Evolutionary conservation across 768 basidiomycete genomes (phyloP).

Genomic region (Rhizopogon rudus): DNA sequence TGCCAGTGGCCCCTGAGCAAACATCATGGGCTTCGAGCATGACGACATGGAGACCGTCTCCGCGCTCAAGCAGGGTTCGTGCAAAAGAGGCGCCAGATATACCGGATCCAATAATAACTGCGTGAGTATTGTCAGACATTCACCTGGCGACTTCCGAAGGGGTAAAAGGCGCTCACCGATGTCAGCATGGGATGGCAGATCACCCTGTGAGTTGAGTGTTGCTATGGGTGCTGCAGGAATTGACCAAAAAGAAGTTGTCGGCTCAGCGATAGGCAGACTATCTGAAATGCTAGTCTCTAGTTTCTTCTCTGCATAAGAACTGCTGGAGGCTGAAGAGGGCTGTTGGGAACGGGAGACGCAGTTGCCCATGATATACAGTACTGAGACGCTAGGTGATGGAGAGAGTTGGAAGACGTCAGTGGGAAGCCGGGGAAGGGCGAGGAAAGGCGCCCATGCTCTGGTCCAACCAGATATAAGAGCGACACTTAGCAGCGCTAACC

Average conservation of each 20-base stretch:
- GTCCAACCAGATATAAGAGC: slow-evolving; percentile 2
- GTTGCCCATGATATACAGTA: slow-evolving; percentile 19
- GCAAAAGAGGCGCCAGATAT: slow-evolving; percentile 43
- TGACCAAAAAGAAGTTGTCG: slow-evolving; percentile 62
- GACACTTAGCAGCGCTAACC: not conserved
- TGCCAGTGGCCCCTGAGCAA: slow-evolving; percentile 50
- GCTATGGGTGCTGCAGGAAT: slow-evolving; percentile 46
- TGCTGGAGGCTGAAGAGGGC: not conserved
- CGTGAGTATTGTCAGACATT: not conserved
- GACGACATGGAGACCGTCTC: slow-evolving; percentile 32
- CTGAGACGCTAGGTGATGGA: slow-evolving; percentile 3
- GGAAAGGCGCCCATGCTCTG: slow-evolving; percentile 6
- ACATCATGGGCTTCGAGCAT: slow-evolving; percentile 60
- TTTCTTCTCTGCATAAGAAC: slow-evolving; percentile 4
- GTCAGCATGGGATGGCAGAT: slow-evolving; percentile 50
- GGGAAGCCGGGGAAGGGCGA: not conserved
- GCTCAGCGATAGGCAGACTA: slow-evolving; percentile 50
- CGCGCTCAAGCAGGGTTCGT: slow-evolving; percentile 30
- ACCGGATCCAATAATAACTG: slow-evolving; percentile 51
- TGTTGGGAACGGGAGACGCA: slow-evolving; percentile 12
- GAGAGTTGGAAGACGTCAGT: not conserved
- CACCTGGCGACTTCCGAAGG: not conserved
- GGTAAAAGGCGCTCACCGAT: slow-evolving; percentile 30
- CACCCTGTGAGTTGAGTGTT: slow-evolving; percentile 13
- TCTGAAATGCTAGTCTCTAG: slow-evolving; percentile 24